A percentile compares a stretch with the other conserved stretches of the same genome.
Evolutionary conservation across 805 yeast genomes (phyloP).

Genomic region (Metschnikowia amazonensis): DNA sequence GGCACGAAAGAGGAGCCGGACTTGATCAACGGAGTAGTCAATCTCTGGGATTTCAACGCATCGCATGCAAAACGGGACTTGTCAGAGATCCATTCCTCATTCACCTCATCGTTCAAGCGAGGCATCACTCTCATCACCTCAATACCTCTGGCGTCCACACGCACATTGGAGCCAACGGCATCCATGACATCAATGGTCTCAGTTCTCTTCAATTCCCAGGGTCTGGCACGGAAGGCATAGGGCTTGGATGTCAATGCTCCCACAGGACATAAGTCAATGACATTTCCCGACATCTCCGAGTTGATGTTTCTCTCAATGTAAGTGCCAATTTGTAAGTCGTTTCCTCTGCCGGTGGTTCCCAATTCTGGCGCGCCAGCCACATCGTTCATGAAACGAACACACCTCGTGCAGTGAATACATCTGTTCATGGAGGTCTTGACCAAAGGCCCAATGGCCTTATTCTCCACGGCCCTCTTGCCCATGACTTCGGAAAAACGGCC

Average conservation of each 20-base stretch:
- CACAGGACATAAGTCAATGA: constrained; percentile 85
- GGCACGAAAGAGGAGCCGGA: constrained; percentile 64
- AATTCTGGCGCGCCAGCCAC: constrained; percentile 91
- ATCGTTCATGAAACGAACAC: constrained; percentile 85
- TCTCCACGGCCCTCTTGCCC: constrained; percentile 88
- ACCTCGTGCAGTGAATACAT: constrained; percentile 88
- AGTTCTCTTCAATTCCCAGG: constrained; percentile 89
- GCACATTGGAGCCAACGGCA: constrained; percentile 75
- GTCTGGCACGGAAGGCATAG: constrained; percentile 87
- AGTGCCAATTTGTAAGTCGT: constrained; percentile 89
- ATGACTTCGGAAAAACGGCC: constrained; percentile 78
- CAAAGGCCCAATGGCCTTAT: constrained; percentile 85
- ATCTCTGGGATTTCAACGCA: constrained; percentile 80
- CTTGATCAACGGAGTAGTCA: constrained; percentile 75
- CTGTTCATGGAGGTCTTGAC: constrained; percentile 90
- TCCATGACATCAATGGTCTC: constrained; percentile 83
- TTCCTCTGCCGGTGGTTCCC: constrained; percentile 87
- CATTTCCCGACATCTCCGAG: constrained; percentile 82
- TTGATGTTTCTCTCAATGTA: constrained; percentile 80
- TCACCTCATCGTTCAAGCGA: constrained; percentile 77
- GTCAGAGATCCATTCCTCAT: constrained; percentile 90
- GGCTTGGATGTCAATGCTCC: constrained; percentile 91
- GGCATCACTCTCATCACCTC: constrained; percentile 87
- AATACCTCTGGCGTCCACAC: constrained; percentile 83
- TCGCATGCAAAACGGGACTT: constrained; percentile 83